These are phyloP conservation scores for Paspalum notatum DNA, from an alignment of 176 grass and related monocot genomes.

Conservation along the genomic window DNA sequence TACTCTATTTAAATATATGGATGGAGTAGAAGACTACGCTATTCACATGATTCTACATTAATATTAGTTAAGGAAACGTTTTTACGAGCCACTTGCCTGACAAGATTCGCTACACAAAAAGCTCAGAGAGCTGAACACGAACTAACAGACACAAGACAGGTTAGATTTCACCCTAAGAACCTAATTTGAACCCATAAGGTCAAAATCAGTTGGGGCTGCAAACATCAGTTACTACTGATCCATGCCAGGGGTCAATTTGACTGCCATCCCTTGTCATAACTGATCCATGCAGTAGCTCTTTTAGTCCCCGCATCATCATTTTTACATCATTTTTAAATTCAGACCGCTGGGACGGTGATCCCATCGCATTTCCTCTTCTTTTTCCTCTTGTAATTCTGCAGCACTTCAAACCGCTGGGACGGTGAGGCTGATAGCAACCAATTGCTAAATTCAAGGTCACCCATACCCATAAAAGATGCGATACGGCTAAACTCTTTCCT, in stretches of 20 bases:
- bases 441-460: conserved; percentile 78
- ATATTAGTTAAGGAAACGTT: background rate
- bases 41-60: conserved; percentile 2
- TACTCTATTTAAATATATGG: too few relatives aligned
- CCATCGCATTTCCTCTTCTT: conserved; percentile 43
- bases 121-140: background rate
- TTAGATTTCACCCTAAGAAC: background rate
- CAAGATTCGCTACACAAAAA: background rate
- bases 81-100: background rate
- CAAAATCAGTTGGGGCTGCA: background rate
- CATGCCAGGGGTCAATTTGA: background rate
- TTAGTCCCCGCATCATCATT: too few relatives aligned
- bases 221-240: background rate
- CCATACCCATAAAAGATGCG: conserved; percentile 72
- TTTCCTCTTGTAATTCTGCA: conserved; percentile 72
- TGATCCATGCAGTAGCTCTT: too few relatives aligned
- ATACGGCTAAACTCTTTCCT: conserved; percentile 70
- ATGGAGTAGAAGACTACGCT: background rate
- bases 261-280: background rate
- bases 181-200: background rate
- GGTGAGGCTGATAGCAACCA: conserved; percentile 76
- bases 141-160: background rate
- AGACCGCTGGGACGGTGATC: too few relatives aligned
- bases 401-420: conserved; percentile 46
- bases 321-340: too few relatives aligned